Conservation (phyloP, 2,329 filamentous ascomycete genomes). For the Colletotrichum siamense region DNA sequence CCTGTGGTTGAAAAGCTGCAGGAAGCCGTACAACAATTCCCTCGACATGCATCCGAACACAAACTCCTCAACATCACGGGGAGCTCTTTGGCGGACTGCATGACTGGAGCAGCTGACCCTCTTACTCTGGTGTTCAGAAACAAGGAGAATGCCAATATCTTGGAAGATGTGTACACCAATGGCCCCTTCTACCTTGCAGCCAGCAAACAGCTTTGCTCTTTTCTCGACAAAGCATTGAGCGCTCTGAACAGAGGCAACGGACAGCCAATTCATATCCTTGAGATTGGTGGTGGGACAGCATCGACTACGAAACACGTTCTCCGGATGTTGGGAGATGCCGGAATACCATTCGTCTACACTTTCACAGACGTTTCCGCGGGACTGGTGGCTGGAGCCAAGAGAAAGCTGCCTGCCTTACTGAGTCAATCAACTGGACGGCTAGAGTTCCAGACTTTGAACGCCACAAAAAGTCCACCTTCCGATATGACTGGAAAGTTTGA, state of each 20-base stretch:
- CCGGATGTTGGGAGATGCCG: constrained; percentile 24
- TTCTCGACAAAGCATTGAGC: constrained; percentile 19
- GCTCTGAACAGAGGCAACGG: neutral
- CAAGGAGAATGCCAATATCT: constrained; percentile 24
- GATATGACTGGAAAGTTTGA: constrained; percentile 27
- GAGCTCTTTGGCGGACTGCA: constrained; percentile 38
- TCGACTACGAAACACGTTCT: constrained; percentile 41
- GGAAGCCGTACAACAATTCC: constrained; percentile 30
- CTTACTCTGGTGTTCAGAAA: constrained; percentile 43
- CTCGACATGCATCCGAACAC: constrained; percentile 35
- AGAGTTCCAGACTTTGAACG: constrained; percentile 31
- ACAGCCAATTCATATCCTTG: constrained; percentile 35
- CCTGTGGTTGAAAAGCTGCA: constrained; percentile 22
- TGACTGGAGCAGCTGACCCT: constrained; percentile 40
- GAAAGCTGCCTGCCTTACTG: constrained; percentile 26
- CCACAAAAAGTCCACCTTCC: constrained; percentile 28
- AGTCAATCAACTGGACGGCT: constrained; percentile 24
- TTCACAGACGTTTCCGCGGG: constrained; percentile 46
- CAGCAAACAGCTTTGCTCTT: neutral
- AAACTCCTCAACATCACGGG: constrained; percentile 38
- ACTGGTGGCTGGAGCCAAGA: constrained; percentile 31
- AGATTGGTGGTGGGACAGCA: constrained; percentile 49
- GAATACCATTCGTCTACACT: constrained; percentile 39
- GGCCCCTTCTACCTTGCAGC: neutral
- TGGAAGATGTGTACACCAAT: constrained; percentile 40